Conservation (phyloP, 352 stramenopile genomes). For the Pythium rishiriense region DNA sequence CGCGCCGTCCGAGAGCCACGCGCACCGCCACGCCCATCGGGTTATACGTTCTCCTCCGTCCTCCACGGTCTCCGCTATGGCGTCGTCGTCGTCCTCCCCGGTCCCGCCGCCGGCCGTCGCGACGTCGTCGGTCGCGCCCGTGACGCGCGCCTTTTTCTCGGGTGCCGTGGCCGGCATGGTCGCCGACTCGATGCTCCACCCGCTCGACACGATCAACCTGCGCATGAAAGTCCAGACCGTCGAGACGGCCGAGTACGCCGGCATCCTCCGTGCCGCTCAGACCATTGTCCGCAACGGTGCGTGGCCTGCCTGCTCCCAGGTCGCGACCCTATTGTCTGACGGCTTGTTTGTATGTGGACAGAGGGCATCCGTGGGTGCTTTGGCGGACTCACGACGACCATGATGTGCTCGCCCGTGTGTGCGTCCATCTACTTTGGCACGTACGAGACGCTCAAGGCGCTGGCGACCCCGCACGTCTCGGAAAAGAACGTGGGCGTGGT, state of each 20-base stretch:
- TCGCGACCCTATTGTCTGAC: too few relatives aligned
- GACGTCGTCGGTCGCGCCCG: constrained; percentile 37
- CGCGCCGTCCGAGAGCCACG: constrained; percentile 2
- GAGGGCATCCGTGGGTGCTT: constrained; percentile 78
- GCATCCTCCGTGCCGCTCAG: constrained; percentile 51
- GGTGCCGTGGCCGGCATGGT: constrained; percentile 72
- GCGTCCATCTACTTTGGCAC: constrained; percentile 74
- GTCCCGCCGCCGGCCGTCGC: constrained; percentile 13
- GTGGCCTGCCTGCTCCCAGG: too few relatives aligned
- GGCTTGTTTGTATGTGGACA: too few relatives aligned
- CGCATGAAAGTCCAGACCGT: constrained; percentile 79
- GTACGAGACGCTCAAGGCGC: constrained; percentile 77
- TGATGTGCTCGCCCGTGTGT: constrained; percentile 71
- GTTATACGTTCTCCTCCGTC: not conserved
- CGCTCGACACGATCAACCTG: constrained; percentile 81
- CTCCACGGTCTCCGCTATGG: not conserved
- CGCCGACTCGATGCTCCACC: constrained; percentile 74
- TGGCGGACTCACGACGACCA: constrained; percentile 67
- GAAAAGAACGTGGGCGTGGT: constrained; percentile 55
- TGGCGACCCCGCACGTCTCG: constrained; percentile 39
- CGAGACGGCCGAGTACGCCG: constrained; percentile 57
- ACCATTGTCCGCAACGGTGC: constrained; percentile 65
- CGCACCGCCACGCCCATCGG: not conserved
- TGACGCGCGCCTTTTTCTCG: constrained; percentile 62
- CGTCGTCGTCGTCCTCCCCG: not conserved